These are phyloP conservation scores for Pichia sp. DNA, from an alignment of 1,139 yeast species.

Conservation along the genomic window DNA sequence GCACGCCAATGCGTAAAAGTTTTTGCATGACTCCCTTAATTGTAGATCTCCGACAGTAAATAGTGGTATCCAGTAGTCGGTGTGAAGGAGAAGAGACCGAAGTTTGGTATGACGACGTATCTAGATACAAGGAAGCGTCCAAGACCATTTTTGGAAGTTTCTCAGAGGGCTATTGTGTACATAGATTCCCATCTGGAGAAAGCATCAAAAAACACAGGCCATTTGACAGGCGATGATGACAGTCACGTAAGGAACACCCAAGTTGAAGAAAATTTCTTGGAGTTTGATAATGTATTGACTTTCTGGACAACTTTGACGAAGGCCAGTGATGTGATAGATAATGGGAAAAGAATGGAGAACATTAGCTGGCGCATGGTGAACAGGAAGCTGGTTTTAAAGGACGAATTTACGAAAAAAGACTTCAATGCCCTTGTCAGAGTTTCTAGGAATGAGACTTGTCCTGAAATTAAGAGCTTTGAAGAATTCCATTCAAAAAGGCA, in stretches of 20 bases:
- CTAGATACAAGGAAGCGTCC: conserved; percentile 18
- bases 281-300: conserved; percentile 36
- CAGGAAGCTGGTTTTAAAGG: conserved; percentile 29
- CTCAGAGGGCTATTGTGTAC: conserved; percentile 25
- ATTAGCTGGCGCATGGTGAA: conserved; percentile 54
- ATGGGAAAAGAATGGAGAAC: conserved; percentile 49
- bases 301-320: conserved; percentile 49
- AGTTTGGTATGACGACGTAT: conserved; percentile 4
- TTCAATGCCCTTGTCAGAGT: conserved; percentile 21
- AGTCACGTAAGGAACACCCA: not conserved
- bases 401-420: conserved; percentile 18
- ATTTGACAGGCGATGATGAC: not conserved
- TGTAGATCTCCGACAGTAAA: too few relatives aligned
- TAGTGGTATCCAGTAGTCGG: too few relatives aligned
- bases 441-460: conserved; percentile 12
- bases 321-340: conserved; percentile 40
- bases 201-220: conserved; percentile 2
- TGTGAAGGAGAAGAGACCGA: too few relatives aligned
- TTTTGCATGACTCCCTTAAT: too few relatives aligned
- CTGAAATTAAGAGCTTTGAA: conserved; percentile 11
- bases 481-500: not conserved
- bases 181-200: conserved; percentile 10
- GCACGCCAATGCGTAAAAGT: too few relatives aligned
- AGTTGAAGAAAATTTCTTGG: conserved; percentile 12
- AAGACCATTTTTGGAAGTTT: conserved; percentile 29